Percentiles rank a stretch among this genome's conserved stretches.
Conservation (phyloP, 495 filamentous ascomycete species). For the Lasiosphaeria hispida region DNA sequence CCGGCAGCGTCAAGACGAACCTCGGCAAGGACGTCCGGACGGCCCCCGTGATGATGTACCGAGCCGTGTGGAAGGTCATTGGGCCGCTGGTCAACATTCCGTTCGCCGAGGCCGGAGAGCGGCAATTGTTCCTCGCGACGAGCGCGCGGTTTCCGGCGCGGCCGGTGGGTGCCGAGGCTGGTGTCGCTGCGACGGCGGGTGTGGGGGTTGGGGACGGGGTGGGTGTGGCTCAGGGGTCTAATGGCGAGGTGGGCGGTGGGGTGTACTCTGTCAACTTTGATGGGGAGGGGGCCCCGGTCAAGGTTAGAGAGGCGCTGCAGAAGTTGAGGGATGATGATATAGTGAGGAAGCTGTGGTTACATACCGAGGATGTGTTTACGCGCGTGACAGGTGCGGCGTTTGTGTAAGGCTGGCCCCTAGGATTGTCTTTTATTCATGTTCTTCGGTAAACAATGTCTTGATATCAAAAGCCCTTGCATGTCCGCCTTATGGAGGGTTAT, state of each 20-base stretch:
- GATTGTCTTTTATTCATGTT: too few species aligned
- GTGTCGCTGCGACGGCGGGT: conserved; percentile 15
- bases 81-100: conserved; percentile 18
- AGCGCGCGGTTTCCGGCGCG: conserved; percentile 46
- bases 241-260: conserved; percentile 50
- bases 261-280: conserved; percentile 51
- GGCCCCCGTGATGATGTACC: background rate
- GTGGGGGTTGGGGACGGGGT: conserved; percentile 32
- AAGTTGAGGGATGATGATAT: conserved; percentile 41
- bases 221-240: conserved; percentile 36
- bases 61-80: conserved; percentile 12
- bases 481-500: too few species aligned
- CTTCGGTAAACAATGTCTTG: too few species aligned
- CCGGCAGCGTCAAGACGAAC: conserved; percentile 50
- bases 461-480: too few species aligned
- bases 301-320: conserved; percentile 37
- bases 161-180: background rate
- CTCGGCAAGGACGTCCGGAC: conserved; percentile 11
- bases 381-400: conserved; percentile 33
- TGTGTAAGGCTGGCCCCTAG: background rate
- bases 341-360: conserved; percentile 46
- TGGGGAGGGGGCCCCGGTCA: conserved; percentile 35
- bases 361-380: conserved; percentile 49
- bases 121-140: conserved; percentile 55
- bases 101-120: conserved; percentile 49